Evolutionary conservation across 2,329 filamentous ascomycete species (phyloP).

Genomic region (Arthroderma sp.): DNA sequence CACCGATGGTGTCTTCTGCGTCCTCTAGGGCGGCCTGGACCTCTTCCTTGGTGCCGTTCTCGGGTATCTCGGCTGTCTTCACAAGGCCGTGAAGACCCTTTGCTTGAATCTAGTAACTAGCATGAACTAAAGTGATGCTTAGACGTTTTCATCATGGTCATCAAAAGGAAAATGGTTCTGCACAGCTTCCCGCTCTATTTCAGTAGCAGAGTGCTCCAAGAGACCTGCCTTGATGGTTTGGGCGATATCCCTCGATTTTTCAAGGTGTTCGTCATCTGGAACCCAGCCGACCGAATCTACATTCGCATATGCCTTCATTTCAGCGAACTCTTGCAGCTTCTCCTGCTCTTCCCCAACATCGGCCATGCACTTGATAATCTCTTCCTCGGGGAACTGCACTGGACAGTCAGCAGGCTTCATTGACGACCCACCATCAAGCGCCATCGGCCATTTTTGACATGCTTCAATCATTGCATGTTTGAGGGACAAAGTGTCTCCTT

Average conservation of each 20-base stretch:
- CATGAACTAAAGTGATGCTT: background rate
- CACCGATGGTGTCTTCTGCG: too few species aligned
- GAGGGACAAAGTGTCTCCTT: constrained; percentile 21
- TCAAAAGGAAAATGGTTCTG: constrained; percentile 18
- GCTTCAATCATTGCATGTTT: constrained; percentile 18
- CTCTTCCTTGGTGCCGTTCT: too few species aligned
- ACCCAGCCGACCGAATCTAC: constrained; percentile 21
- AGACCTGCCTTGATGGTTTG: constrained; percentile 15
- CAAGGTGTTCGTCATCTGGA: constrained; percentile 18
- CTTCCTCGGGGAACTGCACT: constrained; percentile 17
- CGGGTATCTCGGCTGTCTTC: too few species aligned
- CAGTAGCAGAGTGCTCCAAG: constrained; percentile 18
- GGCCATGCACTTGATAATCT: constrained; percentile 13
- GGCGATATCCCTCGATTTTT: constrained; percentile 13
- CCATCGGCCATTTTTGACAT: constrained; percentile 17
- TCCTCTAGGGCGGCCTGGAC: too few species aligned
- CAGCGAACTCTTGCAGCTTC: constrained; percentile 15
- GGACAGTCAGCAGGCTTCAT: constrained; percentile 13
- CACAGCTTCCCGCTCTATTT: constrained; percentile 16
- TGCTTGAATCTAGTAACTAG: too few species aligned
- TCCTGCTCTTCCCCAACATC: constrained; percentile 16
- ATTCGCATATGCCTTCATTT: constrained; percentile 19
- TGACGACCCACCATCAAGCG: background rate
- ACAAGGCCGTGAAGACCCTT: too few species aligned
- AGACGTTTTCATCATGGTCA: constrained; percentile 16